Percentiles rank a stretch among this genome's conserved stretches.
These are phyloP conservation scores for Salvia splendens DNA, from an alignment of 257 asterid genomes.

Conservation along the genomic window DNA sequence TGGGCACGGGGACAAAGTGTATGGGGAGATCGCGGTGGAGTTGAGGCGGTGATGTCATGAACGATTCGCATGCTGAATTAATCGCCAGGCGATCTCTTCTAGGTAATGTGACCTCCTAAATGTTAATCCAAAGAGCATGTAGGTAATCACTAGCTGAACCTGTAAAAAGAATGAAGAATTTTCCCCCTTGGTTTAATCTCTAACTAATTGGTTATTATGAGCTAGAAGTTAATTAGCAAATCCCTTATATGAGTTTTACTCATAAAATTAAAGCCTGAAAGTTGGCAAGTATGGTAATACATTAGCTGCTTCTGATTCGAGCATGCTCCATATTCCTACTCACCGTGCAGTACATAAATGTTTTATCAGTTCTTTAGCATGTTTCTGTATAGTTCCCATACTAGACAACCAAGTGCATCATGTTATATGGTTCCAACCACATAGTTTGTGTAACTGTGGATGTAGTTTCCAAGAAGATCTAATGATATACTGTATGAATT, in stretches of 20 bases:
- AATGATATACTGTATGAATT: too few relatives aligned
- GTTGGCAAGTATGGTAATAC: neutral
- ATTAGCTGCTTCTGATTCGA: neutral
- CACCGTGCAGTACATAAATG: too few relatives aligned
- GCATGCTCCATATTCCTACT: neutral
- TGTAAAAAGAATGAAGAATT: conserved; percentile 7
- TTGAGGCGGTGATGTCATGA: conserved; percentile 72
- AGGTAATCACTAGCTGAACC: neutral
- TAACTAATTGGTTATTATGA: neutral
- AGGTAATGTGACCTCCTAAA: conserved; percentile 44
- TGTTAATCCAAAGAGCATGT: neutral
- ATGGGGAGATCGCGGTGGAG: conserved; percentile 69
- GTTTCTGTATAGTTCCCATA: too few relatives aligned
- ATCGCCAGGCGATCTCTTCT: conserved; percentile 84
- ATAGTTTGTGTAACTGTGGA: too few relatives aligned
- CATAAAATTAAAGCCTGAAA: neutral
- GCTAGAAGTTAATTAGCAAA: conserved; percentile 9
- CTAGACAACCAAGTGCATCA: too few relatives aligned
- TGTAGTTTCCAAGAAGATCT: too few relatives aligned
- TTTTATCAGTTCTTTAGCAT: too few relatives aligned
- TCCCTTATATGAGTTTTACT: conserved; percentile 11
- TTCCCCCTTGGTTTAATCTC: conserved; percentile 11
- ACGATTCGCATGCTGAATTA: conserved; percentile 94
- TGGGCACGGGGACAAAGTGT: conserved; percentile 98
- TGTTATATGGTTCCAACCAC: too few relatives aligned